A percentile compares a stretch with the other conserved stretches of the same genome.
These are phyloP conservation scores for Ceriops zippeliana DNA, from an alignment of 345 rosid genomes.

Conservation along the genomic window DNA sequence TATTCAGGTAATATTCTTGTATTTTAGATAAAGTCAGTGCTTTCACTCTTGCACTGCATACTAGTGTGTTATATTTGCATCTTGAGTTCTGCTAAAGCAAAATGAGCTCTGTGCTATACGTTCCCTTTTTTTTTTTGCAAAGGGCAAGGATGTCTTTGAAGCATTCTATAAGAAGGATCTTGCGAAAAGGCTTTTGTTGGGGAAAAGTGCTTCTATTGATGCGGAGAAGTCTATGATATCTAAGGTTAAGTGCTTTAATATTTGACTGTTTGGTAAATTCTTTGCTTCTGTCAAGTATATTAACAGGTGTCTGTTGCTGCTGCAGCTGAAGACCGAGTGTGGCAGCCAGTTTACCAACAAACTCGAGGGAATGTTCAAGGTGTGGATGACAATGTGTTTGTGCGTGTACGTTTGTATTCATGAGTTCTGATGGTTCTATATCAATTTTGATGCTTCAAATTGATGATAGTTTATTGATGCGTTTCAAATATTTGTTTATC, in stretches of 20 bases:
- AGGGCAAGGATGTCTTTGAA: constrained; percentile 99
- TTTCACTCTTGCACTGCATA: constrained; percentile 1
- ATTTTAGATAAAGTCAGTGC: constrained; percentile 7
- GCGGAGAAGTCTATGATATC: constrained; percentile 99
- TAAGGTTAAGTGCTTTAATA: constrained; percentile 43
- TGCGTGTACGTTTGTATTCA: neutral
- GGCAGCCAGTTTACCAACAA: constrained; percentile 98
- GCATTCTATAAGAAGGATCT: constrained; percentile 99
- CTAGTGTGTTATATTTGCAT: neutral
- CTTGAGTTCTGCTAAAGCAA: constrained; percentile 11
- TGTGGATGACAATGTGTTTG: constrained; percentile 18
- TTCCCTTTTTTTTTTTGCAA: constrained; percentile 10
- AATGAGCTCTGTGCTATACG: constrained; percentile 18
- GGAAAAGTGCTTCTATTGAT: constrained; percentile 98
- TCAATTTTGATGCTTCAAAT: no score
- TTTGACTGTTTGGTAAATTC: neutral
- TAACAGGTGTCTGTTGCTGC: constrained; percentile 26
- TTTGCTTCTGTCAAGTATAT: constrained; percentile 5
- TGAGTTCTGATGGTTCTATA: no score
- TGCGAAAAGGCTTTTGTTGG: constrained; percentile 87
- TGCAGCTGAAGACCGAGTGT: constrained; percentile 97
- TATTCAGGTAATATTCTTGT: constrained; percentile 63
- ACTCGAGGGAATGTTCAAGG: constrained; percentile 99
- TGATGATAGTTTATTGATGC: no score
- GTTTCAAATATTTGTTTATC: no score